phyloP scores from a whole-genome alignment of 768 basidiomycete genomes.

The Russula earlei region DNA sequence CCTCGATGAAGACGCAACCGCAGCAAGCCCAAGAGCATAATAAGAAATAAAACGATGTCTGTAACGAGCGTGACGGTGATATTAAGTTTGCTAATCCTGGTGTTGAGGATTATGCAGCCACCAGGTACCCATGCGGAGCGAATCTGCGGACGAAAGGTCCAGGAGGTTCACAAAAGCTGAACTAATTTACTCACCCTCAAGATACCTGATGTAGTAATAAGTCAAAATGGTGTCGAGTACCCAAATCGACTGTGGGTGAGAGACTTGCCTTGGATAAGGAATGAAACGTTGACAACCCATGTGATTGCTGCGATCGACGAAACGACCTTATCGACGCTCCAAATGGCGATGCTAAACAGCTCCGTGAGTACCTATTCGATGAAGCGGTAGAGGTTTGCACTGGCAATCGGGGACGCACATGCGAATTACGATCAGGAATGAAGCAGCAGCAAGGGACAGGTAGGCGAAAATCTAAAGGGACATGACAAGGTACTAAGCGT shows the following conservation, averaged over 20 bases:
- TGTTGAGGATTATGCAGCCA: neutral
- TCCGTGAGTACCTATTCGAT: neutral
- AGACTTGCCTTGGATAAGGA: neutral
- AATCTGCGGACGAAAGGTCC: neutral
- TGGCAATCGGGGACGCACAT: slow-evolving; percentile 1
- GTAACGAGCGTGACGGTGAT: neutral
- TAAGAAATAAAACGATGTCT: neutral
- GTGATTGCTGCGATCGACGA: neutral
- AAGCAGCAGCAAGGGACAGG: neutral
- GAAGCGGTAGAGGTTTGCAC: no score
- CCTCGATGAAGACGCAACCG: neutral
- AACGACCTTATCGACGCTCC: neutral
- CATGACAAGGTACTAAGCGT: neutral
- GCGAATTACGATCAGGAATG: slow-evolving; percentile 2
- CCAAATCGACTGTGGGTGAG: no score
- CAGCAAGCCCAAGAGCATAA: neutral
- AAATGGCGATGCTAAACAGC: neutral
- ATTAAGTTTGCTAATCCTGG: neutral
- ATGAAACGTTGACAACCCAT: neutral
- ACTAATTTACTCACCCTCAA: neutral
- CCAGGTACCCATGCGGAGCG: neutral
- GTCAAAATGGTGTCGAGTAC: neutral
- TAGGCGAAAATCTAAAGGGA: neutral
- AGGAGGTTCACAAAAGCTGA: neutral
- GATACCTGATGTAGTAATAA: neutral